Evolutionary conservation across 179 eudicot species (phyloP), one percentile per base, ranked within the genome.

Genomic region (Beta lomatogona): DNA sequence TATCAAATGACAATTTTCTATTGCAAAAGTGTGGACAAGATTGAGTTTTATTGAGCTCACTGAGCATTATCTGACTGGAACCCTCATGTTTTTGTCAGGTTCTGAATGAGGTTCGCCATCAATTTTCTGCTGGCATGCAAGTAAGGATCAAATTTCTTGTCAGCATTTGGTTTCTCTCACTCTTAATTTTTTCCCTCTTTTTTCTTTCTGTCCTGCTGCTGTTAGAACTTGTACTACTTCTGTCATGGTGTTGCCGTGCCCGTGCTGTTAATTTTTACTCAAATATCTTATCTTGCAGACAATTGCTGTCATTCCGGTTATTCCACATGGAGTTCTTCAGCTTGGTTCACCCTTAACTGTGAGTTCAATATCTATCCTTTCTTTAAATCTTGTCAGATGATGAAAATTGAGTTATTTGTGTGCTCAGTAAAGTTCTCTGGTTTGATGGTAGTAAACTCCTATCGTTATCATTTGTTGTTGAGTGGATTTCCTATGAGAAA

Each of bases 241-340:
- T 68, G 8, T 82, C 80, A 50, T 71, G 64, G 64, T 80, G 71
- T 55, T 78, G 60, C 53, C 53, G 9, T 48, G 9, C 11, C 53
- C 53, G 9, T 48, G 9, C 11, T 48, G 53, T 48, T 48, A 48
- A 48, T 9, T 48, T 36, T 75, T 81, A 60, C 53, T 66, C 55
- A 16, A 48, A 67, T 79, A 72, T 79, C 76, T 28, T 85, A 66
- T 77, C 73, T 67, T 88, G 87, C 93, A 96, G 99, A 96, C 99
- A 46, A 77, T 96, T 81, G 98, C 91, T 9, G 93, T 94, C 41
- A 89, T 96, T 82, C 99, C 99, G 13, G 88, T 93, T 73, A 80
- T 84, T 74, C 89, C 94, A 52, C 93, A 92, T 81, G 99, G 99
- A 45, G 97, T 94, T 68, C 92, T 94, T 88, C 99, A 94, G 83